These are phyloP conservation scores for Debaryomyces nepalensis DNA, from an alignment of 1,139 yeast genomes.

Conservation along the genomic window DNA sequence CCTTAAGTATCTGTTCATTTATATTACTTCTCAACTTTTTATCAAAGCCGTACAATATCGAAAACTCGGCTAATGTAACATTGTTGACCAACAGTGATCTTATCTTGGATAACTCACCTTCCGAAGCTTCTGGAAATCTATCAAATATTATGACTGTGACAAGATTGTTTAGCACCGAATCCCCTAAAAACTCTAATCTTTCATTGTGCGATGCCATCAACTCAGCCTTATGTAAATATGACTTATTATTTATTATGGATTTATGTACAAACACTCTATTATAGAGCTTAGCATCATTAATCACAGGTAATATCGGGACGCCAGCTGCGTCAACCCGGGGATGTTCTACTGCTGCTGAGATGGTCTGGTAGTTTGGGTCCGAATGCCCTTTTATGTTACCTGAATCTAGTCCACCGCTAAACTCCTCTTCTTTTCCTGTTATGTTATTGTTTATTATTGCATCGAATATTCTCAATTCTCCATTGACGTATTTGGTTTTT, in stretches of 20 bases:
- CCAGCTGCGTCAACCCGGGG: conserved; percentile 13
- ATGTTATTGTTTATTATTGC: conserved; percentile 38
- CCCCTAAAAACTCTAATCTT: conserved; percentile 92
- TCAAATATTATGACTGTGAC: conserved; percentile 71
- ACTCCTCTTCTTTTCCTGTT: conserved; percentile 3
- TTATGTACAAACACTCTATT: conserved; percentile 83
- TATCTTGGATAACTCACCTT: conserved; percentile 78
- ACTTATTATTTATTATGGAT: conserved; percentile 66
- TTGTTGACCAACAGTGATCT: conserved; percentile 79
- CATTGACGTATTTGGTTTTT: conserved; percentile 55
- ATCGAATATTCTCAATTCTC: conserved; percentile 54
- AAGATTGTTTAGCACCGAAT: conserved; percentile 76
- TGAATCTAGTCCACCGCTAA: not conserved
- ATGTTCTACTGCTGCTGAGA: conserved; percentile 14
- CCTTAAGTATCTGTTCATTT: conserved; percentile 37
- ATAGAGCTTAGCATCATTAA: conserved; percentile 59
- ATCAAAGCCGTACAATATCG: conserved; percentile 72
- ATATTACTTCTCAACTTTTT: conserved; percentile 56
- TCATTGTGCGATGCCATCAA: conserved; percentile 76
- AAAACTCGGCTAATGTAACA: conserved; percentile 70
- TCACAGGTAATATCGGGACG: conserved; percentile 69
- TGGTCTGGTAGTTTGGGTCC: not conserved
- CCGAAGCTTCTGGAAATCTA: conserved; percentile 70
- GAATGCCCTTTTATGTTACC: not conserved
- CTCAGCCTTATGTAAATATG: conserved; percentile 60